Base-by-base conservation (phyloP, 2,329 filamentous ascomycete genomes). In the Pseudocercospora crystallina region DNA sequence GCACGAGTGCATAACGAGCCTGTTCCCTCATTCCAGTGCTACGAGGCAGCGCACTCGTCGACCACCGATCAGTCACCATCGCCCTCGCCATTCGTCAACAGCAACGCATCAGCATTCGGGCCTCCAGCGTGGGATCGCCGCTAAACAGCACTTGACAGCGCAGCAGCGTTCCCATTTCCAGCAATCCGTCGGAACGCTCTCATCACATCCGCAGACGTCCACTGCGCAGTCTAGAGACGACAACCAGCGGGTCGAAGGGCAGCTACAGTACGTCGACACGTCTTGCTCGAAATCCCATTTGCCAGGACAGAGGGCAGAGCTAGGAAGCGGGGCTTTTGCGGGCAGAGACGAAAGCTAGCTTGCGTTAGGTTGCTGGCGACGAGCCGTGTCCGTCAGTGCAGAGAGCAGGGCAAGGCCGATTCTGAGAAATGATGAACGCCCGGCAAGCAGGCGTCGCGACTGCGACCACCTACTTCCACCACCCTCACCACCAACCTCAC, bases 401-500 rank as follows among this genome's bases (percentile, higher is more conserved):
- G n/a, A n/a, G n/a, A n/a, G n/a, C n/a, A n/a, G n/a, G n/a, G n/a
- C n/a, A n/a, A n/a, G n/a, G n/a, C n/a, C n/a, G n/a, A n/a, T n/a
- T n/a, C 20, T 26, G 32, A 38, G 43, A 47, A 51, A 63, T 52
- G 53, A 66, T 60, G 59, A 57, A 61, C 43, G 59, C 54, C 50
- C 64, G 61, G 48, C 62, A 57, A 47, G 49, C 51, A 17, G 48
- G 56, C 43, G 56, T 62, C 54, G 59, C 57, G 36, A 53, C 61
- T 20, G 57, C 59, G 47, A 49, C 59, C 20, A 51, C 44, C 49
- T 59, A 59, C 45, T 58, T 58, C 40, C 52, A 57, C 30, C 49
- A 47, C 44, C 53, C 49, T 31, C 50, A 50, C 38, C 50, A 43
- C 49, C 53, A 49, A 36, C 54, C 37, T 30, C 57, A 51, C 20